A percentile compares a stretch with the other conserved stretches of the same genome.
These are phyloP conservation scores for Pythium scleroteichum DNA, from an alignment of 352 stramenopile genomes.

Conservation along the genomic window DNA sequence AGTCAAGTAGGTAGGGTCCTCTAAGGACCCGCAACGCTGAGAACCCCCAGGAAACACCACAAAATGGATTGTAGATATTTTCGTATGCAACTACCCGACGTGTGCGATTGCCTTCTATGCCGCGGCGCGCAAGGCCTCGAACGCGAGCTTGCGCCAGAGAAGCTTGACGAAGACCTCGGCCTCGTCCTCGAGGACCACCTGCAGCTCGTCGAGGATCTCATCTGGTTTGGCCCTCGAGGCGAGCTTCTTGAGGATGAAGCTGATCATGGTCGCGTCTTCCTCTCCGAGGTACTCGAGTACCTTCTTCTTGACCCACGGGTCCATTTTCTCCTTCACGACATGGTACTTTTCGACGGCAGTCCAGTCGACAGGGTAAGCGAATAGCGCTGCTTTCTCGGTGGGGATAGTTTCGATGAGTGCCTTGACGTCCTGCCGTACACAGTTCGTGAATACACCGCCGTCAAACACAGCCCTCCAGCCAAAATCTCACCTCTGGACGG, in stretches of 20 bases:
- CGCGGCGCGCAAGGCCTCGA: slow-evolving; percentile 38
- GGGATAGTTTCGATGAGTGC: slow-evolving; percentile 47
- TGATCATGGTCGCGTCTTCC: slow-evolving; percentile 43
- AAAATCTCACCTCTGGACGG: slow-evolving; percentile 28
- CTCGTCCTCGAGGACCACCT: slow-evolving; percentile 47
- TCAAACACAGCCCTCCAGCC: neutral
- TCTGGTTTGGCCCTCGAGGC: slow-evolving; percentile 24
- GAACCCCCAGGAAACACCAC: too few relatives aligned
- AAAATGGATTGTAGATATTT: slow-evolving; percentile 15
- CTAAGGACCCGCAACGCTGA: too few relatives aligned
- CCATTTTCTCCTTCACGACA: slow-evolving; percentile 45
- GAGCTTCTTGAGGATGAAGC: slow-evolving; percentile 50
- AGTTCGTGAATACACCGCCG: too few relatives aligned
- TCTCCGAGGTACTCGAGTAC: slow-evolving; percentile 56
- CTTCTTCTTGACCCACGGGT: slow-evolving; percentile 49
- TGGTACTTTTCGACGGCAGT: slow-evolving; percentile 28
- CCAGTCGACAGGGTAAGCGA: slow-evolving; percentile 47
- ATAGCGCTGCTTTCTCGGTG: slow-evolving; percentile 38
- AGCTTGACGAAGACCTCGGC: slow-evolving; percentile 53
- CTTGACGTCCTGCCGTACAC: slow-evolving; percentile 40
- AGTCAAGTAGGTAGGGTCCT: slow-evolving; percentile 49
- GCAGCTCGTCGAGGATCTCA: slow-evolving; percentile 39
- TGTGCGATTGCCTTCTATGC: slow-evolving; percentile 5
- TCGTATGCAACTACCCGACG: neutral
- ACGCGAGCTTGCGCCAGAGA: slow-evolving; percentile 58